phyloP scores from a whole-genome alignment of 2,329 filamentous ascomycete genomes.

The Paracamarosporium sp. region DNA sequence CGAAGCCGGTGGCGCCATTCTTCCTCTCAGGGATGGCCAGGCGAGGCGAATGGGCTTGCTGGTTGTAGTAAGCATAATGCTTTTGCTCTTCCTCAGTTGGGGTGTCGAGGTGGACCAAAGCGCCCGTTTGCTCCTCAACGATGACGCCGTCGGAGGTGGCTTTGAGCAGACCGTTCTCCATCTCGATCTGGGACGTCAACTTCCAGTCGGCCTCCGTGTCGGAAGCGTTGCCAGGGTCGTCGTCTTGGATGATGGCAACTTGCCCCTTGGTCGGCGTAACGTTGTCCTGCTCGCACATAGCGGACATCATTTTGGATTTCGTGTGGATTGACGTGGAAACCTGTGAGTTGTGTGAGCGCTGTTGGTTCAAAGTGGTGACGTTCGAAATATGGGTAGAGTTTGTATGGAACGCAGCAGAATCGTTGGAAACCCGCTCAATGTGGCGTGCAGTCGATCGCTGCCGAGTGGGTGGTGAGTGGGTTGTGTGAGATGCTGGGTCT shows the following conservation, averaged over 20 bases:
- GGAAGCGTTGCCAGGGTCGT: neutral
- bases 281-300: too few species aligned
- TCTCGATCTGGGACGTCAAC: neutral
- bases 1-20: constrained; percentile 15
- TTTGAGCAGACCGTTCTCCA: neutral
- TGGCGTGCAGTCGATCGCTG: neutral
- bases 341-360: neutral
- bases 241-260: neutral
- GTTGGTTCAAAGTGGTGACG: neutral
- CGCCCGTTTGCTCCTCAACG: constrained; percentile 11
- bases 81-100: constrained; percentile 4
- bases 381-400: neutral
- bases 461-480: neutral
- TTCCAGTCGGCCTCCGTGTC: neutral
- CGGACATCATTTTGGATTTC: too few species aligned
- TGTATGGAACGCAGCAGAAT: neutral
- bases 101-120: constrained; percentile 14
- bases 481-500: neutral
- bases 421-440: neutral
- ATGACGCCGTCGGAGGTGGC: constrained; percentile 13
- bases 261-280: too few species aligned
- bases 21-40: constrained; percentile 12
- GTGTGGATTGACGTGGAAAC: too few species aligned
- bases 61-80: neutral
- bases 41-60: neutral